A percentile compares a stretch with the other conserved stretches of the same genome.
These are phyloP conservation scores for Amylostereum areolatum DNA, from an alignment of 1,284 basidiomycete genomes.

Conservation along the genomic window DNA sequence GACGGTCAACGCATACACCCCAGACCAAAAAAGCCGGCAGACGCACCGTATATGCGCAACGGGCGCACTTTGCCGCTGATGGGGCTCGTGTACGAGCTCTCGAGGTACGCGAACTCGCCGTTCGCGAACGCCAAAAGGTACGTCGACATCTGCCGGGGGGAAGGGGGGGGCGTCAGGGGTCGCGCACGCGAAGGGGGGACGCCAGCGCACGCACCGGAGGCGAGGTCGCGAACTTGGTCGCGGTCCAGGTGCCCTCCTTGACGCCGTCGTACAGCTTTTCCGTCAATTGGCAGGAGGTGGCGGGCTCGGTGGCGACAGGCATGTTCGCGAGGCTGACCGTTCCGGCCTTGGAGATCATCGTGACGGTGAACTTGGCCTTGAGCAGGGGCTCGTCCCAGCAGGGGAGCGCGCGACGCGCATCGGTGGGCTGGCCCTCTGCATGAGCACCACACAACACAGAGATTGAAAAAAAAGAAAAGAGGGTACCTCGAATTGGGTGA, in stretches of 20 bases:
- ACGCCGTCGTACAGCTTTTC: slow-evolving; percentile 11
- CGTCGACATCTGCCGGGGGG: slow-evolving; percentile 60
- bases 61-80: slow-evolving; percentile 80
- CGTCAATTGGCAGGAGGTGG: slow-evolving; percentile 21
- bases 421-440: slow-evolving; percentile 65
- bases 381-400: slow-evolving; percentile 93
- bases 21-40: not conserved
- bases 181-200: too few species aligned
- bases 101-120: slow-evolving; percentile 73
- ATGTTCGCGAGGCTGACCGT: slow-evolving; percentile 86
- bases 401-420: slow-evolving; percentile 79
- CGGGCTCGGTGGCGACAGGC: slow-evolving; percentile 57
- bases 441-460: slow-evolving; percentile 5
- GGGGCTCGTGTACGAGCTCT: slow-evolving; percentile 76
- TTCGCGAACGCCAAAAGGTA: slow-evolving; percentile 93
- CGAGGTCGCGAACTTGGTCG: slow-evolving; percentile 73
- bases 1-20: not conserved
- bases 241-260: slow-evolving; percentile 61
- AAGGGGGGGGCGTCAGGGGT: not conserved
- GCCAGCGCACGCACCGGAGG: slow-evolving; percentile 51
- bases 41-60: slow-evolving; percentile 75
- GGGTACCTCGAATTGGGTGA: slow-evolving; percentile 77
- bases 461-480: not conserved
- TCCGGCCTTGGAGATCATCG: slow-evolving; percentile 77
- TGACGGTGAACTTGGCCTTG: slow-evolving; percentile 84